Base-by-base conservation (phyloP, 169 alveolate species). In the Cyclospora cayetanensis region DNA sequence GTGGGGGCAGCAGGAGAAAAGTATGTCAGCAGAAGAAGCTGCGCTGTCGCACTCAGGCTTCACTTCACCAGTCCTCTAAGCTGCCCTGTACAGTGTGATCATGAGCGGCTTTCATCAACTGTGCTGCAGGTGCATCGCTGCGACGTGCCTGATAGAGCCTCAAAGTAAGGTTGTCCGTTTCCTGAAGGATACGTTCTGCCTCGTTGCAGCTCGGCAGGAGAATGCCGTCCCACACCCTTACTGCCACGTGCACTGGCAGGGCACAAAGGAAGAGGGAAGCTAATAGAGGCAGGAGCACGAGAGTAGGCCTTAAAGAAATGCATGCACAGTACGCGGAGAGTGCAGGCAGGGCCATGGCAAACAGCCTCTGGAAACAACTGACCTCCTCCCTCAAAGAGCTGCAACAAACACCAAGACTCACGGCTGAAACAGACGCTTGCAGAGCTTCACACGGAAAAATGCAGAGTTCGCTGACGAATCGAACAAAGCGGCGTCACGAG, bases 221-320 rank as follows among this genome's bases (percentile, higher is more conserved):
- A 34, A 70, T 25, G 53, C 43, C 18, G 53, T 70, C 82, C 82
- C 82, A 70, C 15, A 70, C 82, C 25, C 82, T 29, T 9, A 34
- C 82, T 34, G 39, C 82, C 15, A 70, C 39, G 42, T 70, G 82
- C 34, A 70, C 50, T 2, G 82, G 82, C 50, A 70, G 52, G 29
- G 42, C 55, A 31, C 50, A 70, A 1, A 41, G 34, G 50, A 70
- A 70, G 4, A 70, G 82, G 37, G 82, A 70, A 29, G 39, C 27
- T 11, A 18, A 46, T 27, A 35, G 39, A 15, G 82, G 82, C 53
- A 70, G 53, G 53, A 70, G 22, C 53, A 29, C 34, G 82, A 70
- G 39, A 15, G 82, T 29, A 12, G 82, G 82, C 27, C 50, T 9
- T 34, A 70, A 37, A 52, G 11, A 41, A 29, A 70, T 35, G 39